These are phyloP conservation scores for Apiotrichum brassicae DNA, from an alignment of 1,284 basidiomycete genomes.

Conservation along the genomic window DNA sequence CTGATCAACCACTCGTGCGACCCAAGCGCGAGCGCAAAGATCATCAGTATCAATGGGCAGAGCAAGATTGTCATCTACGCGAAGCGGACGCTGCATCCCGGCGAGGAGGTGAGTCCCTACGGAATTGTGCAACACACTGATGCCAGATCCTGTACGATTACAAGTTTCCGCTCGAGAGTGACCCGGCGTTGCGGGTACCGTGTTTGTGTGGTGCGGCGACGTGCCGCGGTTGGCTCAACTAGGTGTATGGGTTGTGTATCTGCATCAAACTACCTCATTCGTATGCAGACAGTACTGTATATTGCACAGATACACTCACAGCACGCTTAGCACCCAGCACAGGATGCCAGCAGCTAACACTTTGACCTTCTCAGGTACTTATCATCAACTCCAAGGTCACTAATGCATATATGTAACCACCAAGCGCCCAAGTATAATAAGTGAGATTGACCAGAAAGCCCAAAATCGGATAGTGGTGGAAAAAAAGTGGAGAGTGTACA, in stretches of 20 bases:
- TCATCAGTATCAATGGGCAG: conserved; percentile 95
- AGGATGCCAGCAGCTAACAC: too few species aligned
- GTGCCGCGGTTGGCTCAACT: conserved; percentile 86
- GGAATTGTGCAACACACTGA: background rate
- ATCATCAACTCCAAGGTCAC: too few species aligned
- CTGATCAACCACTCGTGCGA: conserved; percentile 95
- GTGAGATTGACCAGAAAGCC: too few species aligned
- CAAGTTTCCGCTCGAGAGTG: conserved; percentile 42
- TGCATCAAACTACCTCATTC: too few species aligned
- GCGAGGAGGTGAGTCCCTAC: conserved; percentile 86
- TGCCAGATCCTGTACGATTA: conserved; percentile 36
- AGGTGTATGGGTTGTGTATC: conserved; percentile 24
- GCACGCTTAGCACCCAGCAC: too few species aligned
- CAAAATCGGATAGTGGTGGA: too few species aligned
- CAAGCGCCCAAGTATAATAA: too few species aligned
- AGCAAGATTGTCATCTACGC: conserved; percentile 98
- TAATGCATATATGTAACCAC: too few species aligned
- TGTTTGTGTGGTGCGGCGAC: conserved; percentile 79
- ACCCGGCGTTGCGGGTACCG: conserved; percentile 55
- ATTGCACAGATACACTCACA: too few species aligned
- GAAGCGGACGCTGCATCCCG: conserved; percentile 84
- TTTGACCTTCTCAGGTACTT: too few species aligned
- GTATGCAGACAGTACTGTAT: too few species aligned
- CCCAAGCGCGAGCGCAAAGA: conserved; percentile 95
- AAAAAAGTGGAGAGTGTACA: too few species aligned